Evolutionary conservation across 176 grass and related monocot genomes (phyloP), one percentile per base, ranked within the genome.

Genomic region (Oryza brachyantha): DNA sequence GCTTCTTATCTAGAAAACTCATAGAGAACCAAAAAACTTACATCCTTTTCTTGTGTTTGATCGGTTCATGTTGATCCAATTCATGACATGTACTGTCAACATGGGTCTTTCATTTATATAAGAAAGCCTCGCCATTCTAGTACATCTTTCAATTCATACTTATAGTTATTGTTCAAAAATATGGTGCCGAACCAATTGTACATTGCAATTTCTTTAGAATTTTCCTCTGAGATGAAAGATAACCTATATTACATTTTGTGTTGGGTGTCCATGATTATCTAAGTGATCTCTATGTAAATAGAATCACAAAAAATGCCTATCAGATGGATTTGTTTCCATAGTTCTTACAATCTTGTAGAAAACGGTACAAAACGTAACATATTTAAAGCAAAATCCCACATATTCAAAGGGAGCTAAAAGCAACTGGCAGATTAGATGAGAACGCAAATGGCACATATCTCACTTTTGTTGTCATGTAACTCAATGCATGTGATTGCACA

Each of bases 21-120:
- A 73, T 66, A 62, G 79, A 62, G 73, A 82, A 46, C 28, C n/a
- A 54, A 24, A 79, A 35, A 66, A 88, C 28, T 29, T 42, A 65
- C 57, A 58, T 10, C 42, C 14, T 63, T 81, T 16, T 34, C 48
- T 52, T 70, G 19, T 76, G 9, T 34, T 61, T 54, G 13, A 81
- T 32, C 13, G 63, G 17, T 62, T 35, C 14, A 31, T 41, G n/a
- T 60, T 14, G 36, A 60, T 42, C 45, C 4, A 61, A 13, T 68
- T 41, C 29, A 58, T 65, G 41, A 57, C 17, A 52, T 52, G 19
- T 76, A 34, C 13, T 73, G 24, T 57, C 10, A 65, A 31, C 22
- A 17, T 71, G 50, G 50, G 7, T 71, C 41, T 73, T 19, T 2
- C 16, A 64, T 70, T 46, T 84, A 10, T 11, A 29, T 40, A 76